Conservation (phyloP, 768 basidiomycete species). For the Pleurotus platypus region DNA sequence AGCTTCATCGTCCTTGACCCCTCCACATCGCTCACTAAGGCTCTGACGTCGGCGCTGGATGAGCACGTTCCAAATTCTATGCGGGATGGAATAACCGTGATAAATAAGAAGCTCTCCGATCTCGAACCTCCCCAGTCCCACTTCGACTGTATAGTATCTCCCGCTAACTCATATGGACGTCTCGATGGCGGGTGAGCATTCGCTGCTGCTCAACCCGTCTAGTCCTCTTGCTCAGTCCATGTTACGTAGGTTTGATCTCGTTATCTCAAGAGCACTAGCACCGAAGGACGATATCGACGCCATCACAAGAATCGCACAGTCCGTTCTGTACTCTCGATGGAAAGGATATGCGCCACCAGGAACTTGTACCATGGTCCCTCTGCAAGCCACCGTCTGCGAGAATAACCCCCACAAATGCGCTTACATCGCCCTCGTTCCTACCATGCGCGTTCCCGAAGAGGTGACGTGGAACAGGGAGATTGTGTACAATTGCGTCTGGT, state of each 20-base stretch:
- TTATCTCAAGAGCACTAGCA: slow-evolving; percentile 5
- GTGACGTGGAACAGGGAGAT: slow-evolving; percentile 22
- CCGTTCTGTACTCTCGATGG: slow-evolving; percentile 17
- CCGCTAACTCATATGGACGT: slow-evolving; percentile 11
- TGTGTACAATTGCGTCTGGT: slow-evolving; percentile 25
- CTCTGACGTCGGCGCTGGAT: slow-evolving; percentile 1
- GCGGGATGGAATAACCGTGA: background rate
- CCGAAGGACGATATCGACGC: slow-evolving; percentile 7
- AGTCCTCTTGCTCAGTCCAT: too few species aligned
- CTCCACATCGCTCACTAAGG: slow-evolving; percentile 6
- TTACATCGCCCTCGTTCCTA: slow-evolving; percentile 21
- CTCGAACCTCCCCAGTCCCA: slow-evolving; percentile 2
- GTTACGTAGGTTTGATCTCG: slow-evolving; percentile 7
- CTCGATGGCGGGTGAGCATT: slow-evolving; percentile 9
- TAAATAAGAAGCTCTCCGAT: background rate
- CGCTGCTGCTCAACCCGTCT: too few species aligned
- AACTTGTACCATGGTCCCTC: slow-evolving; percentile 21
- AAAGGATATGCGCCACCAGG: slow-evolving; percentile 24
- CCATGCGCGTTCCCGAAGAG: slow-evolving; percentile 23
- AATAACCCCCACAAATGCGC: slow-evolving; percentile 16
- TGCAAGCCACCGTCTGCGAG: slow-evolving; percentile 12
- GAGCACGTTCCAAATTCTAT: slow-evolving; percentile 4
- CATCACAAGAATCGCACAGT: slow-evolving; percentile 13
- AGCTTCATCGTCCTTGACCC: slow-evolving; percentile 9
- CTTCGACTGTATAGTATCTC: slow-evolving; percentile 13